A percentile compares a stretch with the other conserved stretches of the same genome.
Evolutionary conservation across 1,139 yeast genomes (phyloP).

Genomic region (Yamadazyma triangularis): DNA sequence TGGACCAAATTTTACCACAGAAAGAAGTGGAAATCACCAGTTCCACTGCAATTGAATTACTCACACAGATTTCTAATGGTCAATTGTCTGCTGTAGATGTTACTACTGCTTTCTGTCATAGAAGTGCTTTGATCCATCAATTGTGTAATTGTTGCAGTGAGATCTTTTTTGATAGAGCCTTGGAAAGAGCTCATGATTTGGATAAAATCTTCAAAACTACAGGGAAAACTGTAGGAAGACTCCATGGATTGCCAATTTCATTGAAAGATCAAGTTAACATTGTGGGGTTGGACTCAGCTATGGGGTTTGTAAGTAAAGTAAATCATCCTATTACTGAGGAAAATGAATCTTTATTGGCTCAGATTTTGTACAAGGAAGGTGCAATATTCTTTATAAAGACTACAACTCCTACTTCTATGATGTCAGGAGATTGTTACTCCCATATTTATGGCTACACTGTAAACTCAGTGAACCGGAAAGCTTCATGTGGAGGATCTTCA

Average conservation of each 20-base stretch:
- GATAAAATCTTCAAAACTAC: conserved; percentile 31
- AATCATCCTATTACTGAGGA: conserved; percentile 14
- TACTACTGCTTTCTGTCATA: conserved; percentile 11
- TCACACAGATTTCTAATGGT: conserved; percentile 6
- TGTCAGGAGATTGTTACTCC: conserved; percentile 27
- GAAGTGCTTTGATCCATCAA: conserved; percentile 44
- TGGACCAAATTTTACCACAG: conserved; percentile 23
- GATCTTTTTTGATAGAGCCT: conserved; percentile 28
- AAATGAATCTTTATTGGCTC: conserved; percentile 19
- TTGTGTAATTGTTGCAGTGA: conserved; percentile 31
- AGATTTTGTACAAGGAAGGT: conserved; percentile 19
- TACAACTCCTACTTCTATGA: conserved; percentile 26
- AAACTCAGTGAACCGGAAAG: conserved; percentile 23
- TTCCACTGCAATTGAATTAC: conserved; percentile 4
- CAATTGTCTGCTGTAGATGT: conserved; percentile 9
- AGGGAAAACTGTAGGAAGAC: conserved; percentile 23
- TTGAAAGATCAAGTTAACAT: conserved; percentile 28
- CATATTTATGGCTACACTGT: conserved; percentile 26
- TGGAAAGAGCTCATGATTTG: conserved; percentile 23
- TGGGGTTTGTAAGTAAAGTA: conserved; percentile 38
- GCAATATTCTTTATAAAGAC: conserved; percentile 28
- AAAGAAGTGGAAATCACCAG: conserved; percentile 30
- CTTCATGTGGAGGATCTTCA: conserved; percentile 31
- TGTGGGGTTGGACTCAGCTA: conserved; percentile 41
- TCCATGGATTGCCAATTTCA: conserved; percentile 34